A percentile compares a stretch with the other conserved stretches of the same genome.
Conservation (phyloP, 306 rosid species). For the Quercus robur region DNA sequence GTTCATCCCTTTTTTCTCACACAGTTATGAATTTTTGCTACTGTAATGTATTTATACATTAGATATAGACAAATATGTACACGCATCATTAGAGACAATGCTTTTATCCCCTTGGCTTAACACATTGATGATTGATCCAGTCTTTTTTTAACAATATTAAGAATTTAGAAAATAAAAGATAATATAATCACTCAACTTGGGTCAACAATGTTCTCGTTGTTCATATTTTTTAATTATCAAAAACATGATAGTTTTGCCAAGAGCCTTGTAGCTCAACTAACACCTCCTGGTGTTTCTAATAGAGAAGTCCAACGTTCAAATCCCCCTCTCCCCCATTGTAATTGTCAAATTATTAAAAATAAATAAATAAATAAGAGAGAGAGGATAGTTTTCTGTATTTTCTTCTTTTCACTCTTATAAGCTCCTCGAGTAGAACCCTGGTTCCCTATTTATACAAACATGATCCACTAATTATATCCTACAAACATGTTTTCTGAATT, state of each 20-base stretch:
- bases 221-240: no score
- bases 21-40: background rate
- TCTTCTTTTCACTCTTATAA: background rate
- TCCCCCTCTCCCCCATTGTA: no score
- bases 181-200: background rate
- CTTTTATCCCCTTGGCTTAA: background rate
- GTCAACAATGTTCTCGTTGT: background rate
- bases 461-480: background rate
- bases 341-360: no score
- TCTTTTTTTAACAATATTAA: background rate
- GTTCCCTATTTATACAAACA: background rate
- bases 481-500: background rate
- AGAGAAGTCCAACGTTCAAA: no score
- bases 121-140: background rate
- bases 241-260: no score
- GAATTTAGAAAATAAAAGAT: background rate
- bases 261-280: no score
- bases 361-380: no score
- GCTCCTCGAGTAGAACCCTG: background rate
- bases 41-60: background rate
- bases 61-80: background rate
- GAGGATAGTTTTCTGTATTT: background rate
- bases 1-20: background rate
- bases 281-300: no score
- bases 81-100: background rate